Base-by-base conservation (phyloP, 1,139 yeast genomes). In the Debaryomyces robertsiae region DNA sequence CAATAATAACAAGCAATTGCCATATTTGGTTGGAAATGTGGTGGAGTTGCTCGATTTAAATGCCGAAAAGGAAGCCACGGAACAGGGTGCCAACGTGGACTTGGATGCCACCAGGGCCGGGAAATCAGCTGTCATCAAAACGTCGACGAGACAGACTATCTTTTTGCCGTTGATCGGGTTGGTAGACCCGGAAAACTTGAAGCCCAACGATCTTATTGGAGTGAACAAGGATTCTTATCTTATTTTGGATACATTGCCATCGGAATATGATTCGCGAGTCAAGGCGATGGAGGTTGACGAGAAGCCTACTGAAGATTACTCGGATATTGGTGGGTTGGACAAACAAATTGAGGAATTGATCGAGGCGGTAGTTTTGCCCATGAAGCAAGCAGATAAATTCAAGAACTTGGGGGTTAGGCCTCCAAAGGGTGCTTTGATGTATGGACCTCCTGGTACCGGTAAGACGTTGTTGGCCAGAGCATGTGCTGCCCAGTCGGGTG, bases 391-490 rank as follows among this genome's bases (percentile, higher is more conserved):
- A 19, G 98, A 94, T 40, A 93, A 93, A 68, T 94, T 93, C 71
- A 86, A 87, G 59, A 83, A 81, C 43, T 74, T 93, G 65, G 97
- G 98, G 40, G 90, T 93, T 56, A 91, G 88, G 63, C 95, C 98
- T 4, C 98, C 98, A 46, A 93, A 93, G 66, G 98, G 98, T 54
- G 98, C 98, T 0, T 74, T 93, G 46, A 93, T 93, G 98, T 93
- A 93, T 63, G 99, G 99, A 7, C 98, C 99, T 13, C 99, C 99
- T 38, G 99, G 99, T 59, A 93, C 99, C 1, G 99, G 99, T 64
- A 93, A 93, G 67, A 93, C 98, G 1, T 75, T 93, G 48, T 75
- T 93, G 52, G 99, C 99, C 4, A 81, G 98, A 62, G 98, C 98
- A 2, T 93, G 98, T 79, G 99, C 99, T 10, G 98, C 98, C 4